phyloP scores from a whole-genome alignment of 305 asterid genomes.

The Fraxinus sp. region DNA sequence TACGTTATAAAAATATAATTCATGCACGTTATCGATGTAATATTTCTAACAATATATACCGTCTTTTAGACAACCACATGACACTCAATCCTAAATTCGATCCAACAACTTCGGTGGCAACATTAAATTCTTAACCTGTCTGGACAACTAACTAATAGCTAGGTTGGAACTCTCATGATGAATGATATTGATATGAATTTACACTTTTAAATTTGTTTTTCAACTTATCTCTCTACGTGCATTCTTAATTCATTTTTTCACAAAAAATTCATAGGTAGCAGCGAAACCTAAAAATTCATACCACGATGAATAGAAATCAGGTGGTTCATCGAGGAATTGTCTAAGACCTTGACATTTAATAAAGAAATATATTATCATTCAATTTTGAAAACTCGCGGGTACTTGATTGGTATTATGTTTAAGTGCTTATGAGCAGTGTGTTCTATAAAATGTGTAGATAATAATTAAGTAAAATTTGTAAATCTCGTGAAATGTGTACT shows the following conservation, averaged over 20 bases:
- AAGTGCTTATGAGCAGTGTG: neutral
- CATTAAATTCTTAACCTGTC: conserved; percentile 23
- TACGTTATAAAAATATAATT: no score
- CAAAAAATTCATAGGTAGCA: neutral
- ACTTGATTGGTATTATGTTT: neutral
- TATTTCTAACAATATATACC: no score
- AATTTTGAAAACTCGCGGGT: neutral
- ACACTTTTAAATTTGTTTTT: neutral
- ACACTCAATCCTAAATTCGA: conserved; percentile 10
- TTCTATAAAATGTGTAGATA: neutral
- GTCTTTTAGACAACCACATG: conserved; percentile 19
- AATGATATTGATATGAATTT: neutral
- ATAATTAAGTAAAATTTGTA: neutral
- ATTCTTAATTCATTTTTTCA: neutral
- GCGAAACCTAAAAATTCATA: neutral
- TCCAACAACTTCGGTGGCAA: conserved; percentile 19
- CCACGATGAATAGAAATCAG: neutral
- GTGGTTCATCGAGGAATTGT: neutral
- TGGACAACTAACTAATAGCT: neutral
- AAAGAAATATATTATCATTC: neutral
- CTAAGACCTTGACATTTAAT: neutral
- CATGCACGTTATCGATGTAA: no score
- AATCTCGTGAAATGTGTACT: neutral
- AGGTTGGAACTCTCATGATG: neutral
- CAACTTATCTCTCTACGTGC: neutral